A percentile compares a stretch with the other conserved stretches of the same genome.
These are phyloP conservation scores for Fusarium redolens DNA, from an alignment of 2,329 filamentous ascomycete species.

Conservation along the genomic window DNA sequence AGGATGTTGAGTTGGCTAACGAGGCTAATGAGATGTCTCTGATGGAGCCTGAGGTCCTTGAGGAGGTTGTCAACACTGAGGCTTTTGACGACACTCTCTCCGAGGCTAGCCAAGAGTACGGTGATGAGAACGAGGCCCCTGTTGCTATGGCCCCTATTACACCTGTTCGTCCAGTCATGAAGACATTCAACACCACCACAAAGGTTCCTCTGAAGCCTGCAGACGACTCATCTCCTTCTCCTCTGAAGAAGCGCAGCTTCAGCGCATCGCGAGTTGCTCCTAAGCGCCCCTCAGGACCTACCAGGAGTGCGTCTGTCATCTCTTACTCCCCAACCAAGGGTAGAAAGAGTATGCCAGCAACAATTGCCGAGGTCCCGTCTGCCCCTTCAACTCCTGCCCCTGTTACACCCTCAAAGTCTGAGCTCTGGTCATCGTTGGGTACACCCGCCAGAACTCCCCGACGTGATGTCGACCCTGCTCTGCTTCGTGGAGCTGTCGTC, in stretches of 20 bases:
- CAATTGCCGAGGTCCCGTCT: slow-evolving; percentile 35
- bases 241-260: slow-evolving; percentile 62
- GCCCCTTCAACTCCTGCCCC: slow-evolving; percentile 50
- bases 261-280: slow-evolving; percentile 61
- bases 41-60: slow-evolving; percentile 57
- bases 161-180: slow-evolving; percentile 64
- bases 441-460: slow-evolving; percentile 69
- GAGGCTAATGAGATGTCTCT: slow-evolving; percentile 72
- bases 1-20: slow-evolving; percentile 67
- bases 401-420: slow-evolving; percentile 59
- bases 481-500: slow-evolving; percentile 79
- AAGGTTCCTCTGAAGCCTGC: slow-evolving; percentile 81
- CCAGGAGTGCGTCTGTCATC: slow-evolving; percentile 63
- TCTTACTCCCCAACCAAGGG: slow-evolving; percentile 66
- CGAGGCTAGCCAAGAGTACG: slow-evolving; percentile 73
- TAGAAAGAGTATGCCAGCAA: slow-evolving; percentile 43
- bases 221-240: slow-evolving; percentile 65
- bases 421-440: slow-evolving; percentile 64
- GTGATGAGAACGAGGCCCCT: slow-evolving; percentile 72
- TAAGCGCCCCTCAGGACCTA: slow-evolving; percentile 56
- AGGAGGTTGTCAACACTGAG: slow-evolving; percentile 49
- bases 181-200: slow-evolving; percentile 74
- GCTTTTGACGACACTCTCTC: slow-evolving; percentile 64
- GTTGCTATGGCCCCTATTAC: slow-evolving; percentile 64
- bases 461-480: slow-evolving; percentile 61